phyloP scores from a whole-genome alignment of 1,284 basidiomycete genomes.

The Jaminaea rosea region DNA sequence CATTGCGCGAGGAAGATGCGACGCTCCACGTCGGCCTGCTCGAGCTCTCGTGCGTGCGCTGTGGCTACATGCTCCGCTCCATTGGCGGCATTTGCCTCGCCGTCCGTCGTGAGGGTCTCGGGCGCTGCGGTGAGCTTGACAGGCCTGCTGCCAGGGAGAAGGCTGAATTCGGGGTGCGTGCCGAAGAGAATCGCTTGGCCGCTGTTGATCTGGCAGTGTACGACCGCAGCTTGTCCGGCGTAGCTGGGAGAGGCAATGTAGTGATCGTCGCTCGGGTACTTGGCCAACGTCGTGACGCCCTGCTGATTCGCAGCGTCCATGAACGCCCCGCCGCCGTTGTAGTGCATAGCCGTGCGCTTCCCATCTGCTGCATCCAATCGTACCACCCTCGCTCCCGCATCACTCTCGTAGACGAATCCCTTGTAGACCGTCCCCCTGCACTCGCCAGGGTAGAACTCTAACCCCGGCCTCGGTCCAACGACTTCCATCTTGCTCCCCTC shows the following conservation, averaged over 20 bases:
- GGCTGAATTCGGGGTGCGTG: constrained; percentile 59
- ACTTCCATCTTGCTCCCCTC: constrained; percentile 51
- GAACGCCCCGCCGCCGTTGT: constrained; percentile 56
- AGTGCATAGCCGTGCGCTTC: constrained; percentile 43
- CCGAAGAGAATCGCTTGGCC: constrained; percentile 60
- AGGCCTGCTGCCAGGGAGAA: constrained; percentile 50
- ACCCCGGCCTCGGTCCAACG: constrained; percentile 50
- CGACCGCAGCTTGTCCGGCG: constrained; percentile 51
- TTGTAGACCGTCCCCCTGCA: constrained; percentile 56
- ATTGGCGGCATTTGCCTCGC: background rate
- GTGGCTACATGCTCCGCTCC: background rate
- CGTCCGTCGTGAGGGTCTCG: background rate
- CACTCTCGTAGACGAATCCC: constrained; percentile 54
- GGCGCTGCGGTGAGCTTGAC: constrained; percentile 10
- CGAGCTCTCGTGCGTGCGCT: background rate
- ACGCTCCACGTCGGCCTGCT: background rate
- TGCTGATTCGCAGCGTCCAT: constrained; percentile 39
- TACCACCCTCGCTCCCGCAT: constrained; percentile 50
- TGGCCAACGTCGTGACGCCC: constrained; percentile 48
- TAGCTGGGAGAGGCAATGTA: constrained; percentile 5
- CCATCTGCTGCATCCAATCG: constrained; percentile 18
- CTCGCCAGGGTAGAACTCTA: constrained; percentile 57
- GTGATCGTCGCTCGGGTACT: constrained; percentile 37
- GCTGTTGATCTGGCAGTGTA: constrained; percentile 53
- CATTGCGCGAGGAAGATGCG: background rate